Conservation (phyloP, 2,329 filamentous ascomycete species). For the Diaporthe destruens region DNA sequence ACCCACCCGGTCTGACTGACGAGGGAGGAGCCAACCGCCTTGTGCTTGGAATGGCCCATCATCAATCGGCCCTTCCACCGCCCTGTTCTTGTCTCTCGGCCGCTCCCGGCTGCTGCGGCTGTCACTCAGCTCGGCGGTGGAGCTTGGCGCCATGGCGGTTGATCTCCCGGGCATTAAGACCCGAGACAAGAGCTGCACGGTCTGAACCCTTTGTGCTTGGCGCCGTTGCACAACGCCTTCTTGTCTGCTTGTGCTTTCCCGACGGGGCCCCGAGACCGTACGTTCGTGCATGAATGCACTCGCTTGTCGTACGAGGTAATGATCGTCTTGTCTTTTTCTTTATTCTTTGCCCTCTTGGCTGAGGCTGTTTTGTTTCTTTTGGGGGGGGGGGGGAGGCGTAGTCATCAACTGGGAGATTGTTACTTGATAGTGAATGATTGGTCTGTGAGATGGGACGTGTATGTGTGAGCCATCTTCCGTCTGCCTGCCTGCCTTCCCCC, state of each 20-base stretch:
- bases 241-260: neutral
- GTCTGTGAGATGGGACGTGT: neutral
- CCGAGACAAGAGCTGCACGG: constrained; percentile 3
- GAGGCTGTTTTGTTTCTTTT: neutral
- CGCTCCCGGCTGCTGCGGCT: constrained; percentile 29
- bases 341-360: neutral
- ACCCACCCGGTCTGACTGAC: neutral
- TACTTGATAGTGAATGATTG: too few relatives aligned
- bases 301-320: neutral
- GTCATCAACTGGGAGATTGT: too few relatives aligned
- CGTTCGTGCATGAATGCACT: neutral
- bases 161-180: constrained; percentile 29
- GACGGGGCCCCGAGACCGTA: neutral
- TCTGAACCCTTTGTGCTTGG: constrained; percentile 18
- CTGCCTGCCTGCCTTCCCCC: neutral
- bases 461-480: neutral
- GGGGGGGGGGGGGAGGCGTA: too few relatives aligned
- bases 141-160: constrained; percentile 29
- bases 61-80: neutral
- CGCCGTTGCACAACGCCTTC: neutral
- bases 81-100: neutral
- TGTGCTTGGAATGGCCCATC: neutral
- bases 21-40: neutral
- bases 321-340: neutral
- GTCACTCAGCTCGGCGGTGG: constrained; percentile 28